Base-by-base conservation (phyloP, 139 green algal genomes). In the Chlamydomonas asymmetrica region DNA sequence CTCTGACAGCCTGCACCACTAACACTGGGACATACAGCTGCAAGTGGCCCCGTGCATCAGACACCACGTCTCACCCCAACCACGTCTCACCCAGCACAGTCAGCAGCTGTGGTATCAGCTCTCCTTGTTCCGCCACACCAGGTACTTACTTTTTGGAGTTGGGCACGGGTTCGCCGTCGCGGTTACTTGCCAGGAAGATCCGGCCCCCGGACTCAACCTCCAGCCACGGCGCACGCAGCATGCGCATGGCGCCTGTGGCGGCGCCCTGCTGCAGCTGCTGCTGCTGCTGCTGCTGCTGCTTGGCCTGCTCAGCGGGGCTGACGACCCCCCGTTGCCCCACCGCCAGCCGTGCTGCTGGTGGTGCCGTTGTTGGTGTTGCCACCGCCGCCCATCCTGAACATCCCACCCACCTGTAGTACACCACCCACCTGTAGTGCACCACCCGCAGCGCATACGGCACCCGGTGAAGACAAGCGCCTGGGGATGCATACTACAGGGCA, bases 161-260 rank as follows among this genome's bases (percentile, higher is more conserved):
- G 40, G 71, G 71, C 57, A 77, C 71, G 23, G 71, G 40, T 40
- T 77, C 71, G 2, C 71, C 71, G 71, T 77, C 71, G 32, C 71
- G 27, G 71, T n/a, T n/a, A n/a, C n/a, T 77, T 77, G 32, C 71
- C 71, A 22, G 71, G 71, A 57, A 29, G 20, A 18, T 82, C 45
- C 3, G 57, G 52, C 3, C 34, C 81, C 68, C 68, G 49, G 82
- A 23, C 25, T 63, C 10, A 40, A 75, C 57, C 50, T 84, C 68
- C 40, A 88, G 35, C 84, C 84, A 88, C 27, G 84, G 84, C 23
- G 83, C 71, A 32, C 84, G 76, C 80, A 88, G 63, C 65, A 84
- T 74, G 40, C 63, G 65, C 27, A 81, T 34, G 25, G 52, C 70
- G 31, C 34, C 54, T n/a, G 59, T 56, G 43, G 48, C 23, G 0